Base-by-base conservation (phyloP, 176 grass and related monocot species). In the Eragrostis nindensis region DNA sequence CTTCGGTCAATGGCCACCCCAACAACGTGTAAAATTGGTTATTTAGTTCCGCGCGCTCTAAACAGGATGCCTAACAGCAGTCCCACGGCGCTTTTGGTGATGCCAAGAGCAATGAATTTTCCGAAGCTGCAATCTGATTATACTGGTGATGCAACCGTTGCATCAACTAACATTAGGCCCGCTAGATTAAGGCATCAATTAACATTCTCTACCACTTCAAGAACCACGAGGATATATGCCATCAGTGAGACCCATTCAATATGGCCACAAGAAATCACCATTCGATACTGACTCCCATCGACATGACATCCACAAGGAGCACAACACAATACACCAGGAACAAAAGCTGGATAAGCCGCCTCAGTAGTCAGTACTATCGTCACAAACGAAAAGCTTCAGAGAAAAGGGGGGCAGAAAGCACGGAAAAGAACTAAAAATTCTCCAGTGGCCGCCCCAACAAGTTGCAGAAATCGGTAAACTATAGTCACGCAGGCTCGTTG, bases 151-250 rank as follows among this genome's bases (percentile, higher is more conserved):
- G 36, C 19, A 41, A 49, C 59, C 41, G 13, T 40, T n/a, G 41
- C 69, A 73, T 74, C 40, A 68, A 74, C n/a, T 19, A 7, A 25
- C 24, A 62, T 66, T 74, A 71, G 45, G 45, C 7, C 46, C 32
- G 32, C 32, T 1, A 38, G 18, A 12, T 9, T n/a, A 11, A 29
- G 21, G 36, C 74, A 63, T 14, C 17, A 40, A 45, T 22, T 22
- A 55, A 11, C 61, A 41, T 43, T 72, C 26, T 62, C 12, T 48
- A 40, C 4, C 27, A 74, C 19, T 12, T n/a, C 18, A 16, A 40
- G 52, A 74, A 41, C 25, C 53, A 62, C 19, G n/a, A 83, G 32
- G 32, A 36, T 36, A 36, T 36, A 36, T 36, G 32, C 32, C 32
- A 36, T 36, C 32, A 36, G 32, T 36, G 32, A 36, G 2, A 36